Conservation (phyloP, 2,329 filamentous ascomycete genomes). For the Alternaria sp. region DNA sequence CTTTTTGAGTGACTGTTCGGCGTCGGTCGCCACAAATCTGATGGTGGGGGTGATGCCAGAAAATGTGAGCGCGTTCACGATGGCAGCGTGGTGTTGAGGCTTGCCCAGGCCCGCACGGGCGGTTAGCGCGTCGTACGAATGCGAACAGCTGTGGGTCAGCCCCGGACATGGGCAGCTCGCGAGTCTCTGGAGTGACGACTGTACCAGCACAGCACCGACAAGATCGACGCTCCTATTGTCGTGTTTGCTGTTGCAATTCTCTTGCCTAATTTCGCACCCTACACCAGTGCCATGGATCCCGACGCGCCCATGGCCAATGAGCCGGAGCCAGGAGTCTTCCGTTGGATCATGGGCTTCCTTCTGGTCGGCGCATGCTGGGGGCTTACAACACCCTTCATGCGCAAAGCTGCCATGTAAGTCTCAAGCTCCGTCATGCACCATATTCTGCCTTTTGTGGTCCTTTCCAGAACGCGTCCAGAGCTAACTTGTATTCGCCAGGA, state of each 20-base stretch:
- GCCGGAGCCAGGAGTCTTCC: constrained; percentile 62
- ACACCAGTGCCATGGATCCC: constrained; percentile 35
- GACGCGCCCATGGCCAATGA: constrained; percentile 33
- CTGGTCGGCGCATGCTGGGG: constrained; percentile 93
- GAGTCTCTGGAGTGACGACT: not conserved
- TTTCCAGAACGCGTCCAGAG: not conserved
- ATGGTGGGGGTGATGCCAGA: not conserved
- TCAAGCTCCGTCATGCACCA: not conserved
- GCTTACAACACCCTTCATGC: constrained; percentile 87
- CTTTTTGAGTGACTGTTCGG: not conserved
- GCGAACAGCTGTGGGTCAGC: not conserved
- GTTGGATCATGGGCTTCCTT: constrained; percentile 87
- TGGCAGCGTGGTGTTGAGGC: constrained; percentile 2
- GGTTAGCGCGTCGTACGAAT: constrained; percentile 3
- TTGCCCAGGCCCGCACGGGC: constrained; percentile 6
- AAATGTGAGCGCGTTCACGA: not conserved
- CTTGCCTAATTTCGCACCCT: not conserved
- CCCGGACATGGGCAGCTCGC: not conserved
- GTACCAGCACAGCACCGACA: not conserved
- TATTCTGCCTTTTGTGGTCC: not conserved
- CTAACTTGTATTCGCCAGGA: constrained; percentile 29
- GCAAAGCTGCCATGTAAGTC: constrained; percentile 72
- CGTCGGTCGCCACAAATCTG: not conserved
- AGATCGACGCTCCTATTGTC: not conserved
- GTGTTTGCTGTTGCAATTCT: not conserved